These are phyloP conservation scores for Lentithecium fluviatile DNA, from an alignment of 495 filamentous ascomycete species.

Conservation along the genomic window DNA sequence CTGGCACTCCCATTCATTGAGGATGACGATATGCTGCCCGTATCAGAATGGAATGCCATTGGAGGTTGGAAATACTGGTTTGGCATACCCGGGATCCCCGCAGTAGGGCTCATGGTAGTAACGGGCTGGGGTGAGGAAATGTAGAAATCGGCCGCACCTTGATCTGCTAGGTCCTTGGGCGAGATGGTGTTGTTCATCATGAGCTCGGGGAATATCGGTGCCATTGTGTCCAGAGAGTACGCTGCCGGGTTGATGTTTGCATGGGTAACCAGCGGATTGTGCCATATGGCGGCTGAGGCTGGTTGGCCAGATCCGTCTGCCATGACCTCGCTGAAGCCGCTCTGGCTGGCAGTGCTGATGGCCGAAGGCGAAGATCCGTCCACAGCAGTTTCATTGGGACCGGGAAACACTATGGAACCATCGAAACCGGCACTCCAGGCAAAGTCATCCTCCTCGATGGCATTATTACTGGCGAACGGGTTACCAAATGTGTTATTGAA, in stretches of 20 bases:
- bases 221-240: conserved; percentile 59
- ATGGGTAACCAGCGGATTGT: conserved; percentile 63
- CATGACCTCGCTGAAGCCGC: conserved; percentile 89
- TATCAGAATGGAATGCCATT: conserved; percentile 58
- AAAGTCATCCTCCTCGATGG: conserved; percentile 73
- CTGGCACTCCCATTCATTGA: conserved; percentile 63
- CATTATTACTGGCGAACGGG: conserved; percentile 50
- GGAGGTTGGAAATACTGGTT: conserved; percentile 51
- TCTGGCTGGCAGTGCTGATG: conserved; percentile 88
- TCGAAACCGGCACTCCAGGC: conserved; percentile 88
- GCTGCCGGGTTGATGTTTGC: conserved; percentile 58
- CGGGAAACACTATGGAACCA: conserved; percentile 68
- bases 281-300: conserved; percentile 60
- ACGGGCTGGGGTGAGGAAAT: conserved; percentile 36
- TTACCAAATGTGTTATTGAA: conserved; percentile 65
- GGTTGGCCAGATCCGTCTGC: conserved; percentile 68
- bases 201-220: conserved; percentile 40
- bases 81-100: conserved; percentile 40
- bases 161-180: conserved; percentile 36
- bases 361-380: conserved; percentile 94
- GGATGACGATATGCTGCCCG: conserved; percentile 54
- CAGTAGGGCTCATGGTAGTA: conserved; percentile 26
- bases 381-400: conserved; percentile 70
- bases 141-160: conserved; percentile 37
- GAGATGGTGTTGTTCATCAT: conserved; percentile 33